Evolutionary conservation across 257 asterid genomes (phyloP).

Genomic region (Solanum chmielewskii): DNA sequence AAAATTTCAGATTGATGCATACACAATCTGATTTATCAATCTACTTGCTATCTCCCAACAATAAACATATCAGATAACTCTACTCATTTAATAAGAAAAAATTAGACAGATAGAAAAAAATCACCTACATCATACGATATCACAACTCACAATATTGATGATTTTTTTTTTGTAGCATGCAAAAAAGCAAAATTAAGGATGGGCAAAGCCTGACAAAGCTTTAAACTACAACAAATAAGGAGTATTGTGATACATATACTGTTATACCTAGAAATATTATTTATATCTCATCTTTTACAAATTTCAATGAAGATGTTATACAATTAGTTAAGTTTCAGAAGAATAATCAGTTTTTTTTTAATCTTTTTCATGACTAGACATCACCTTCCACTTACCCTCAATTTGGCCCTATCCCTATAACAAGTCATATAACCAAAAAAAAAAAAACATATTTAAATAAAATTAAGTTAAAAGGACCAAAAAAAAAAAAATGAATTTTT

Average conservation of each 20-base stretch:
- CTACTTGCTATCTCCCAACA: background rate
- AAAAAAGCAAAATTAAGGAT: background rate
- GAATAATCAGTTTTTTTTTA: background rate
- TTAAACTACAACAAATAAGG: background rate
- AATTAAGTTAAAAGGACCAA: background rate
- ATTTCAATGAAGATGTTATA: constrained; percentile 27
- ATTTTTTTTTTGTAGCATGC: background rate
- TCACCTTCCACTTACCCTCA: constrained; percentile 1
- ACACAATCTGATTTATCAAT: background rate
- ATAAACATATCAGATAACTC: background rate
- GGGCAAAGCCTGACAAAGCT: constrained; percentile 2
- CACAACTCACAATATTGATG: background rate
- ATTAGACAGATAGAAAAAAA: too few species aligned
- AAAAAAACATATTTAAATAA: too few species aligned
- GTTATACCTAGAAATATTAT: constrained; percentile 8
- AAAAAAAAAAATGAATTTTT: background rate
- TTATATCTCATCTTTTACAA: constrained; percentile 13
- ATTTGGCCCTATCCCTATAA: background rate
- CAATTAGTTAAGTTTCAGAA: background rate
- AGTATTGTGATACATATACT: constrained; percentile 1
- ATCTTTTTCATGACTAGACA: constrained; percentile 12
- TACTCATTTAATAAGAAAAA: too few species aligned
- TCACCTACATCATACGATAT: background rate
- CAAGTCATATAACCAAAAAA: background rate
- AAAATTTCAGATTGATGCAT: rapidly evolving